These are phyloP conservation scores for Cardamine chenopodiifolia DNA, from an alignment of 345 rosid genomes.

Conservation along the genomic window DNA sequence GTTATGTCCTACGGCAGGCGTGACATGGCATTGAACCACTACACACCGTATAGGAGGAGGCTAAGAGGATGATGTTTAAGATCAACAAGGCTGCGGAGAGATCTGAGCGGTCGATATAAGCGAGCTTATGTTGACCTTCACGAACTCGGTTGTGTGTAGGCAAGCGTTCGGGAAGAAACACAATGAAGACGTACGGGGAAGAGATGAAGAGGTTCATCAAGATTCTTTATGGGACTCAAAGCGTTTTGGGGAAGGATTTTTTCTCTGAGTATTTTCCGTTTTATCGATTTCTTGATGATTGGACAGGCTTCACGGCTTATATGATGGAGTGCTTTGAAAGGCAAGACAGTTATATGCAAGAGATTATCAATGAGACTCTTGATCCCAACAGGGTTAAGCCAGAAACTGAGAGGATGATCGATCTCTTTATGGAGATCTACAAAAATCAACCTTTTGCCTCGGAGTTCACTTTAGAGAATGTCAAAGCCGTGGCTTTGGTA, in stretches of 20 bases:
- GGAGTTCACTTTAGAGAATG: conserved; percentile 38
- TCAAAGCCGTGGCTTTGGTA: conserved; percentile 43
- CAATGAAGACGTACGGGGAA: conserved; percentile 41
- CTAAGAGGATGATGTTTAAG: conserved; percentile 37
- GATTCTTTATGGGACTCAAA: conserved; percentile 41
- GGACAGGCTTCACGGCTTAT: conserved; percentile 30
- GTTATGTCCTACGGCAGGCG: conserved; percentile 41
- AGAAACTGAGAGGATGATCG: conserved; percentile 44
- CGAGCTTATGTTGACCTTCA: conserved; percentile 39
- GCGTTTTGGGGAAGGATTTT: conserved; percentile 35
- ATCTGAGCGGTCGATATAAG: conserved; percentile 31
- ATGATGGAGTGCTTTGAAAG: conserved; percentile 37
- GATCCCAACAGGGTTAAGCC: conserved; percentile 41
- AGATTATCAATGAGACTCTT: conserved; percentile 39
- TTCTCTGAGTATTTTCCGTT: conserved; percentile 44
- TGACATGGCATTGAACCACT: conserved; percentile 40
- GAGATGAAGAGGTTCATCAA: conserved; percentile 44
- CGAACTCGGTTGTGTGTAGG: conserved; percentile 45
- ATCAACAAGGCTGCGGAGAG: conserved; percentile 22
- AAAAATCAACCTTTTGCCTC: conserved; percentile 32
- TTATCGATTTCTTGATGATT: conserved; percentile 39
- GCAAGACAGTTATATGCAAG: conserved; percentile 40
- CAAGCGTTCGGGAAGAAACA: conserved; percentile 48
- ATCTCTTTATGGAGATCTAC: conserved; percentile 34
- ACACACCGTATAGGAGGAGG: conserved; percentile 43